Base-by-base conservation (phyloP, 345 rosid species). In the Eucalyptus marginata region DNA sequence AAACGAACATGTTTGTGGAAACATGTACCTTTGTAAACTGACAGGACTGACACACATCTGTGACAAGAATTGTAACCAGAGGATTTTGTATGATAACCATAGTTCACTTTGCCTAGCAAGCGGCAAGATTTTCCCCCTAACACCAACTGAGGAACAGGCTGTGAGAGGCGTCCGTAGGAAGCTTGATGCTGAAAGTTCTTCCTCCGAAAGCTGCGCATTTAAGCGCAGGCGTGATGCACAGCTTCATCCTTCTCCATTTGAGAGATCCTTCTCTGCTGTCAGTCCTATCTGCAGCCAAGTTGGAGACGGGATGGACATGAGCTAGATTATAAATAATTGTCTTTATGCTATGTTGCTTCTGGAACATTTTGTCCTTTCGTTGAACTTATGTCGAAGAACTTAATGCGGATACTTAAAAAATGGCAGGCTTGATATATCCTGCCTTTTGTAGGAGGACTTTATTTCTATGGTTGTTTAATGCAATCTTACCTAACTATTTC, bases 11-110 rank as follows among this genome's bases (percentile, higher is more conserved):
- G 94, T 97, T 18, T 94, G 96, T 87, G 99, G 98, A 89, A 98
- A 98, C 93, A 95, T 98, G 97, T 96, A 93, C 90, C 96, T 93
- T 91, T 96, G 99, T 96, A 97, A 95, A 93, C 93, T 97, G 93
- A 98, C 99, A 44, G 98, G 97, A 29, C 91, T 96, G 64, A 96
- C 98, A 87, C 99, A 98, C 93, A 96, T 98, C 92, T 98, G 99
- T 91, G 99, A 98, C 98, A 97, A 97, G 97, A 97, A 98, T 90
- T 98, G 99, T 94, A 91, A 98, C 94, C 99, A 97, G 98, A 83
- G 99, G 92, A 98, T 98, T 91, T 91, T 98, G 93, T 98, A 97
- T 91, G 99, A 98, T 93, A 98, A 98, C 90, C 98, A 97, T 90
- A 95, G 92, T 92, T 98, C 98, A 83, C 88, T 98, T 88, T 98